Evolutionary conservation across 2,329 filamentous ascomycete genomes (phyloP).

Genomic region (Penicillium paneum): DNA sequence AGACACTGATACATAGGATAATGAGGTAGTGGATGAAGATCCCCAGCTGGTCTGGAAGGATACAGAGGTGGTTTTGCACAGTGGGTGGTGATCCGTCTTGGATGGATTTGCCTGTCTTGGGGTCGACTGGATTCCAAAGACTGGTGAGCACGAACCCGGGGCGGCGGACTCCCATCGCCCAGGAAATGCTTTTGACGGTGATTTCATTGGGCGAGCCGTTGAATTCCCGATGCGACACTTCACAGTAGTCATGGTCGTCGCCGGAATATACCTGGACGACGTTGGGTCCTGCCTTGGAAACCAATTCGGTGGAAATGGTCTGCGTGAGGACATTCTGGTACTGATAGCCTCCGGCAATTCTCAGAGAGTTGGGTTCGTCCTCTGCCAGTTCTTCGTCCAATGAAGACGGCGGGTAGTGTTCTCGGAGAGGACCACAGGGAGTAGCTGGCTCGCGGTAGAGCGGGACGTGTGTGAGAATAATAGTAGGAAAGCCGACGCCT

Average conservation of each 20-base stretch:
- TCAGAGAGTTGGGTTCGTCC: conserved; percentile 75
- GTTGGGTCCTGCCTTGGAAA: conserved; percentile 71
- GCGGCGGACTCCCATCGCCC: conserved; percentile 89
- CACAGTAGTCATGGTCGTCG: conserved; percentile 98
- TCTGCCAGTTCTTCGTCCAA: conserved; percentile 55
- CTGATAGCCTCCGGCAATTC: conserved; percentile 77
- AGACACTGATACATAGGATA: conserved; percentile 56
- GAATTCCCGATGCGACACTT: conserved; percentile 71
- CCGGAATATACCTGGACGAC: conserved; percentile 86
- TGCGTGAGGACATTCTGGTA: conserved; percentile 91
- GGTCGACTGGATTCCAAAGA: conserved; percentile 85
- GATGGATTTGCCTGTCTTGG: conserved; percentile 35
- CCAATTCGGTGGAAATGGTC: conserved; percentile 69
- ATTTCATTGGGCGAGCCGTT: conserved; percentile 69
- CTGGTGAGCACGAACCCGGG: conserved; percentile 87
- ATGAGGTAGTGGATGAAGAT: conserved; percentile 77
- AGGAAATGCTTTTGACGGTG: conserved; percentile 91
- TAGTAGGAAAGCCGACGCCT: conserved; percentile 69
- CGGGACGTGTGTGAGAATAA: conserved; percentile 88
- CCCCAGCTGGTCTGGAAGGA: conserved; percentile 81
- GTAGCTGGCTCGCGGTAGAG: conserved; percentile 78
- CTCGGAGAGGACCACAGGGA: conserved; percentile 81
- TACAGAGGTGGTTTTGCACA: conserved; percentile 82
- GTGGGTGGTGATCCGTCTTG: conserved; percentile 47
- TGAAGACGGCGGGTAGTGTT: conserved; percentile 72